Conservation (phyloP, 2,329 filamentous ascomycete genomes). For the Phialocephala sp. region DNA sequence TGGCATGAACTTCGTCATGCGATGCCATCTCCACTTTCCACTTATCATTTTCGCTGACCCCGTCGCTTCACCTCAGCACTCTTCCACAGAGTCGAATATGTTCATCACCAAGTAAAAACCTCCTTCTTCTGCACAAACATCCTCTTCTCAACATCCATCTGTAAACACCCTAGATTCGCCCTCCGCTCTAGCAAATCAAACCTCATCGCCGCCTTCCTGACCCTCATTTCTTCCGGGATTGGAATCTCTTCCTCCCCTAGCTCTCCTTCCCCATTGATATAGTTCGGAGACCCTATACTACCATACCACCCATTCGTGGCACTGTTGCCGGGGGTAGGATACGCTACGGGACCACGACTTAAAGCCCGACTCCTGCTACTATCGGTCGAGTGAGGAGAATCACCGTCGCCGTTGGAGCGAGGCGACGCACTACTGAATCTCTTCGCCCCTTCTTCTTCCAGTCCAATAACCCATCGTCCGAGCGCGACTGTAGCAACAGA, state of each 20-base stretch:
- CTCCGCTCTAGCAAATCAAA: constrained; percentile 30
- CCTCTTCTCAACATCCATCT: constrained; percentile 28
- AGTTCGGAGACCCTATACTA: neutral
- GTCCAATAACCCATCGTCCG: constrained; percentile 30
- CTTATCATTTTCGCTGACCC: no score
- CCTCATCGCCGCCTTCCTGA: constrained; percentile 29
- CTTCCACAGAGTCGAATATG: neutral
- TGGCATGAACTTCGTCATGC: no score
- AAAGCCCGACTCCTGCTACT: neutral
- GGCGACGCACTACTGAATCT: constrained; percentile 11
- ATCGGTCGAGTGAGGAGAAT: neutral
- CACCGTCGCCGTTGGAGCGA: neutral
- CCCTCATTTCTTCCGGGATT: constrained; percentile 30
- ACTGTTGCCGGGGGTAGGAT: neutral
- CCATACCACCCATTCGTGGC: neutral
- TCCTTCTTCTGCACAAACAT: constrained; percentile 18
- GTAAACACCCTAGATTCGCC: constrained; percentile 27
- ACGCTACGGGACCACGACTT: neutral
- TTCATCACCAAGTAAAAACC: constrained; percentile 18
- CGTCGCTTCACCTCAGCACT: neutral
- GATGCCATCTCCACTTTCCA: no score
- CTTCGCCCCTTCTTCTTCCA: constrained; percentile 31
- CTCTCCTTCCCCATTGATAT: neutral
- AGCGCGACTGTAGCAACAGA: constrained; percentile 23
- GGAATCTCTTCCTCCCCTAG: neutral